These are phyloP conservation scores for Rubus parviflorus DNA, from an alignment of 306 rosid genomes.

Conservation along the genomic window DNA sequence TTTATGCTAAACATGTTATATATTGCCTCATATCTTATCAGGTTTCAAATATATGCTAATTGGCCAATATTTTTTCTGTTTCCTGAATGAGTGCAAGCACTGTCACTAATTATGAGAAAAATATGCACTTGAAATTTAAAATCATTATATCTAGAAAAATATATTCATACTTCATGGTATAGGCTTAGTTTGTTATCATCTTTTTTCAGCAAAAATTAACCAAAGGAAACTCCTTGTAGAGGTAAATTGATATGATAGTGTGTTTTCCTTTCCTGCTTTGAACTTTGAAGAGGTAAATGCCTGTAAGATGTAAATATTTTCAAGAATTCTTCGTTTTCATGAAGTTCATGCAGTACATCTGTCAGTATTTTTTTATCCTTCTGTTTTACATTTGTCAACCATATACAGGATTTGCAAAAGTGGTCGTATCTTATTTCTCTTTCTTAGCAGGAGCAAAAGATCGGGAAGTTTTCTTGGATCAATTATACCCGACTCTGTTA, in stretches of 20 bases:
- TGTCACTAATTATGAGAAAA: not conserved
- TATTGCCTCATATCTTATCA: not conserved
- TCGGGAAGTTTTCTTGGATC: slow-evolving; percentile 81
- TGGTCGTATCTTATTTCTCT: slow-evolving; percentile 16
- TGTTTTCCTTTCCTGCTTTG: not conserved
- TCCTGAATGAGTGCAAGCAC: not conserved
- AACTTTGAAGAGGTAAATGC: not conserved
- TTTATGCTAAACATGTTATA: not conserved
- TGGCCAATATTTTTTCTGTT: not conserved
- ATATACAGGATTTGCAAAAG: slow-evolving; percentile 26
- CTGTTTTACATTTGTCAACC: not conserved
- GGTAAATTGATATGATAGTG: not conserved
- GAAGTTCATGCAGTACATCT: not conserved
- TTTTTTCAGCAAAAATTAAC: not conserved
- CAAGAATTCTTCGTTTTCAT: not conserved
- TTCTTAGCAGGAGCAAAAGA: slow-evolving; percentile 56
- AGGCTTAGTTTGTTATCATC: not conserved
- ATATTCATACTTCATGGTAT: not conserved
- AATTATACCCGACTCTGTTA: slow-evolving; percentile 67
- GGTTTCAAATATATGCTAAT: not conserved
- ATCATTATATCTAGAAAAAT: not conserved
- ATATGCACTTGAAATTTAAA: not conserved
- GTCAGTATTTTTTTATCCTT: not conserved
- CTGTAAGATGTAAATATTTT: not conserved
- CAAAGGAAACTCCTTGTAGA: not conserved